Base-by-base conservation (phyloP, 1,139 yeast species). In the Magnusiomyces sp. region DNA sequence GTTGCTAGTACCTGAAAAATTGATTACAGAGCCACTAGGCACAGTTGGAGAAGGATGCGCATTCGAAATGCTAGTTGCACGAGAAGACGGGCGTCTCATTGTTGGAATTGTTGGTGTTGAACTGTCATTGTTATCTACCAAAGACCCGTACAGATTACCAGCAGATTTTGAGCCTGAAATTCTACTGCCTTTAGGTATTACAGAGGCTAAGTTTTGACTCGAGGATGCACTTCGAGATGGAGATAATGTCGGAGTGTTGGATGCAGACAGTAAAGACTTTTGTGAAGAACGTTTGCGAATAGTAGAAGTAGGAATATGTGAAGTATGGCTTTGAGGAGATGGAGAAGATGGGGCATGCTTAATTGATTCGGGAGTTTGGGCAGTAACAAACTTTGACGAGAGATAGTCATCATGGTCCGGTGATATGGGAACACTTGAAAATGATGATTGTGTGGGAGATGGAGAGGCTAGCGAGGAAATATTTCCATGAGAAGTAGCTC, bases 1-100 rank as follows among this genome's bases (percentile, higher is more conserved):
- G 49, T 50, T 9, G 43, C 37, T 2, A 49, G 50, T 13, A 38
- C 49, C 20, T 52, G 53, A n/a, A 42, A 17, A 44, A 37, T 37
- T 34, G 45, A 14, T 17, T 14, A 9, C 48, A n/a, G 42, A 19
- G 17, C 42, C 42, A 9, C 10, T 19, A 19, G 20, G n/a, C 11
- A 17, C 42, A 16, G 42, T 14, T 13, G 42, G n/a, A 9, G n/a
- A 23, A 20, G 42, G 27, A 19, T 40, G 31, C 27, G 27, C 5
- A 29, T n/a, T n/a, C 11, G 37, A 14, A 13, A 13, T 34, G 5
- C 16, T n/a, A 34, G 37, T n/a, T 13, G 37, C 37, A 13, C 37
- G 37, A 13, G 5, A 14, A 14, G n/a, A 5, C 11, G 16, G 5
- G 37, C 16, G 37, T 34, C 11, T 34, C 16, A 14, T 34, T 4